Conservation (phyloP, 192 early-diverging fungal species). For the Globomyces pollinis-pini region DNA sequence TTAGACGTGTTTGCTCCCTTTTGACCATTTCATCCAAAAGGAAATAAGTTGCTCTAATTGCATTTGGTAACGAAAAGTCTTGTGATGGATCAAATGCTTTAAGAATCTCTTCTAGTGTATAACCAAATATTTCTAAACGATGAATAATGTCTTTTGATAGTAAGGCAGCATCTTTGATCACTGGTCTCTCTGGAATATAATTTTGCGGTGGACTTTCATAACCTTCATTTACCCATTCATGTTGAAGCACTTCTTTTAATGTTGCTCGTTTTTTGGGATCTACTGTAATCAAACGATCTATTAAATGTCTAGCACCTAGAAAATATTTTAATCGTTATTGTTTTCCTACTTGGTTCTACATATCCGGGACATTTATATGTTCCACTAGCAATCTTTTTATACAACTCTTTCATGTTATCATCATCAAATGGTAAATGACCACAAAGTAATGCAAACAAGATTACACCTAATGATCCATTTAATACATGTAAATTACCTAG, state of each 20-base stretch:
- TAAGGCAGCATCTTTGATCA: slow-evolving; percentile 1
- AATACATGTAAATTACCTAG: slow-evolving; percentile 21
- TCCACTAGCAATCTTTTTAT: slow-evolving; percentile 73
- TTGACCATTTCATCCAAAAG: slow-evolving; percentile 44
- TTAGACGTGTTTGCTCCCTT: slow-evolving; percentile 27
- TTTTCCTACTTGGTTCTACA: slow-evolving; percentile 46
- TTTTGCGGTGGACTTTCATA: slow-evolving; percentile 53
- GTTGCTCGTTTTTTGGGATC: slow-evolving; percentile 61
- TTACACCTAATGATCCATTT: slow-evolving; percentile 70
- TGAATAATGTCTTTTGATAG: slow-evolving; percentile 31
- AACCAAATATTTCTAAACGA: slow-evolving; percentile 40
- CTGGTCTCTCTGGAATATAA: slow-evolving; percentile 51
- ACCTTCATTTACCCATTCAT: slow-evolving; percentile 76
- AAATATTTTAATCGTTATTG: slow-evolving; percentile 71
- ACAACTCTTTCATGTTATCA: slow-evolving; percentile 73
- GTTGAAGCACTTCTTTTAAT: slow-evolving; percentile 58
- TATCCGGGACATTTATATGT: slow-evolving; percentile 49
- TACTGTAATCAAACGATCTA: slow-evolving; percentile 64
- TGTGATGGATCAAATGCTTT: slow-evolving; percentile 26
- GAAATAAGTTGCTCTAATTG: slow-evolving; percentile 45
- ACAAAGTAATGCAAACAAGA: slow-evolving; percentile 76
- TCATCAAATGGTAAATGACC: slow-evolving; percentile 83
- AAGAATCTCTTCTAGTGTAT: slow-evolving; percentile 29
- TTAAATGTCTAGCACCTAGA: slow-evolving; percentile 64
- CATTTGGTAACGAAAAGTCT: slow-evolving; percentile 20